Percentiles rank a stretch among this genome's conserved stretches.
Evolutionary conservation across 495 filamentous ascomycete genomes (phyloP).

Genomic region (Neurospora tetraspora): DNA sequence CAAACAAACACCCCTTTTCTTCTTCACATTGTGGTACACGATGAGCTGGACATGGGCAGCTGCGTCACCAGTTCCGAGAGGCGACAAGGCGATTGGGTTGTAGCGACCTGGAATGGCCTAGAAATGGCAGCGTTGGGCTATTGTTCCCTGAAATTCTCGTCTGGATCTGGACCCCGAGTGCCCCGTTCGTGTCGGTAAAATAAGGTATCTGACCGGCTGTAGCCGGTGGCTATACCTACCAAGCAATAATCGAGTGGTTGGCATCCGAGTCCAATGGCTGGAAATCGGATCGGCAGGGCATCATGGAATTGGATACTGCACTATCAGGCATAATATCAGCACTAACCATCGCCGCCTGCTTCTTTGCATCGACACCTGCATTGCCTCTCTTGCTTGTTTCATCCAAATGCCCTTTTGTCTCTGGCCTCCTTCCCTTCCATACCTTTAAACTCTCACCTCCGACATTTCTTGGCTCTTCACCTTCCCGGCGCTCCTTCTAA

Average conservation of each 20-base stretch:
- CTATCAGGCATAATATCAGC: not conserved
- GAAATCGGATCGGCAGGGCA: not conserved
- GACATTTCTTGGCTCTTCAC: not conserved
- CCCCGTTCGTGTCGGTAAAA: too few species aligned
- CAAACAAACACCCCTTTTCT: not conserved
- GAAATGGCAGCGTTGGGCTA: not conserved
- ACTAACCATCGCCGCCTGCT: not conserved
- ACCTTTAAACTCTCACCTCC: not conserved
- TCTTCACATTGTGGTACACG: not conserved
- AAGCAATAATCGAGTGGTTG: not conserved
- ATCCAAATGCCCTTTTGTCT: not conserved
- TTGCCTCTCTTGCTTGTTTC: not conserved
- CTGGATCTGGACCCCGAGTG: not conserved
- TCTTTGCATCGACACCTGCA: not conserved
- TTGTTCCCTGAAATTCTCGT: not conserved
- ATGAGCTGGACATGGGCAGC: slow-evolving; percentile 6
- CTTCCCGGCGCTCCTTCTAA: not conserved
- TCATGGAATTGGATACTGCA: not conserved
- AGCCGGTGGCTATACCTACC: not conserved
- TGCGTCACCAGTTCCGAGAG: not conserved
- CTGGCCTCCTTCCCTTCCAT: not conserved
- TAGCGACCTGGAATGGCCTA: not conserved
- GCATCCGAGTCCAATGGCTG: not conserved
- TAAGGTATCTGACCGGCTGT: too few species aligned
- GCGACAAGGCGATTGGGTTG: slow-evolving; percentile 6